phyloP scores from a whole-genome alignment of 2,329 filamentous ascomycete genomes.

The Pseudogymnoascus sp. region DNA sequence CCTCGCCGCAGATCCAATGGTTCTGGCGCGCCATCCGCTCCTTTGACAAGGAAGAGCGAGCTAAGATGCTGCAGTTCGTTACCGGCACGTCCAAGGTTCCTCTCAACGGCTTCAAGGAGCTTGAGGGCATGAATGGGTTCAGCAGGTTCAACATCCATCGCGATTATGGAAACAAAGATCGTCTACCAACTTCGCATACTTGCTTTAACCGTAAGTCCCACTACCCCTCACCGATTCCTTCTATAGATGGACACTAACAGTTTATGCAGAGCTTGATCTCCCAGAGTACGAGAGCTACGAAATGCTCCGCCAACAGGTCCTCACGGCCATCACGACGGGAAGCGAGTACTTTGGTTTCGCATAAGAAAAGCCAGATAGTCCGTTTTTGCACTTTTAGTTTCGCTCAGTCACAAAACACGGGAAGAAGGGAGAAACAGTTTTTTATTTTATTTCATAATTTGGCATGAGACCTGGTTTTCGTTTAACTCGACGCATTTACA shows the following conservation, averaged over 20 bases:
- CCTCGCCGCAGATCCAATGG: constrained; percentile 96
- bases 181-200: constrained; percentile 91
- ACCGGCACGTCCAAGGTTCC: constrained; percentile 98
- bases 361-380: constrained; percentile 37
- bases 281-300: constrained; percentile 98
- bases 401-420: neutral
- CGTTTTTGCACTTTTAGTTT: neutral
- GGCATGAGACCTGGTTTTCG: neutral
- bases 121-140: constrained; percentile 98
- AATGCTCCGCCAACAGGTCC: constrained; percentile 73
- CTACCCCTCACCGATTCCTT: constrained; percentile 10
- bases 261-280: constrained; percentile 76
- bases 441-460: neutral
- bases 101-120: constrained; percentile 96
- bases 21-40: constrained; percentile 98
- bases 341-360: constrained; percentile 98
- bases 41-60: constrained; percentile 97
- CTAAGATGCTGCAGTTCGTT: constrained; percentile 95
- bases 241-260: constrained; percentile 18
- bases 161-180: constrained; percentile 93
- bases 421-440: neutral
- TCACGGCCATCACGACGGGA: constrained; percentile 95
- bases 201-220: constrained; percentile 92
- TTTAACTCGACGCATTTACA: constrained; percentile 8
- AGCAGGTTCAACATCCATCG: constrained; percentile 98